Evolutionary conservation across 495 filamentous ascomycete genomes (phyloP), one percentile per base, ranked within the genome.

Genomic region (Neurospora sp.): DNA sequence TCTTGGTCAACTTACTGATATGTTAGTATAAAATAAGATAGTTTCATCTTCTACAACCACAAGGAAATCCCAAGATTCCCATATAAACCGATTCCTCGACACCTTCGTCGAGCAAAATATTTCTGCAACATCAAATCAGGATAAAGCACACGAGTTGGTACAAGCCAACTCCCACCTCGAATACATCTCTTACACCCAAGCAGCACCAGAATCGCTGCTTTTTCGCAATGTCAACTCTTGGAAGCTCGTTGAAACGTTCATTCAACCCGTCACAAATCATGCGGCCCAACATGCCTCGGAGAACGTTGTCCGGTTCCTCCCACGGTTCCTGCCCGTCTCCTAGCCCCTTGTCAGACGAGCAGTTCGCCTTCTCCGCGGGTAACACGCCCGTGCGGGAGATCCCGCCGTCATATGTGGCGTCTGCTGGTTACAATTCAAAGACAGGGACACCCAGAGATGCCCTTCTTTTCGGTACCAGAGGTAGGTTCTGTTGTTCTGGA

Each of bases 261-360:
- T 66, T 66, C 28, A 17, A 28, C 54, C 54, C 54, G 54, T 66
- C 54, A 66, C 54, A 66, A 19, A 31, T 66, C 15, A 28, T 71
- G 37, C 76, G 79, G 48, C 81, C 78, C 17, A 73, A 74, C 43
- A 78, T 77, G 24, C 80, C 78, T 31, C 74, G 74, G 38, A 76
- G 80, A 72, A 81, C 70, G 10, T 76, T 75, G 70, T 84, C 83
- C 34, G 82, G 74, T 74, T 83, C 83, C 15, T 72, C 78, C 73
- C 43, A 74, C 72, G 45, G 76, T 74, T 40, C 81, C n/a, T 66
- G 54, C 15, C 28, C 54, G 4, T 66, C 54, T 19, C 54, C 54
- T 4, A 66, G 54, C 3, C 59, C 39, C 13, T 71, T 24, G 2
- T 76, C 74, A 5, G 77, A 79, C 40, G 77, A 77, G 28, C 77